Base-by-base conservation (phyloP, 2,329 filamentous ascomycete species). In the Verticillium klebahnii region DNA sequence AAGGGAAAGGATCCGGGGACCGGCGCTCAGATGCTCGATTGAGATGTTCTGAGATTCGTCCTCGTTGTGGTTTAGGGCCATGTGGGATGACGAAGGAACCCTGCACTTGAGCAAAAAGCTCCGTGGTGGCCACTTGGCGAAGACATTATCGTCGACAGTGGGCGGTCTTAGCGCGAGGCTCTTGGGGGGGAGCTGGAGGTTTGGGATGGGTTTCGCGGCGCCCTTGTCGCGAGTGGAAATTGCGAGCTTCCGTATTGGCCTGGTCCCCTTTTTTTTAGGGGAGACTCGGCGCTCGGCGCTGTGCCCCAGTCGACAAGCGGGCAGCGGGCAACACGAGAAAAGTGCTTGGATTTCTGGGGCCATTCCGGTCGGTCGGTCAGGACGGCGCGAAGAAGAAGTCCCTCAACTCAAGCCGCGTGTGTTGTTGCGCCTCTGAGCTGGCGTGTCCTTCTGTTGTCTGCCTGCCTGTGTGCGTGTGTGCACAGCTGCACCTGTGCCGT, bases 81-180 rank as follows among this genome's bases (percentile, higher is more conserved):
- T 29, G 57, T 36, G 15, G 57, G 31, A 58, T 50, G 57, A 58
- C 57, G 57, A 29, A 45, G 39, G 37, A 58, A 40, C 23, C 23
- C 57, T 50, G 37, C 23, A 29, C 40, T n/a, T 5, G 15, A 29
- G 36, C 23, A 17, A 50, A 58, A 58, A 50, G 57, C 57, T 58
- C 57, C 57, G 57, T 52, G 57, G 57, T 31, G 57, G 57, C 57
- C 37, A 40, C 57, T 58, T 58, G 57, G 57, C 57, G 29, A 40
- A 29, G 45, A 25, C 37, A 58, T 58, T 58, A 32, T 50, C 36
- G n/a, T 39, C 14, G 17, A 14, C 57, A 58, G 23, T 31, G 39
- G 37, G 57, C 57, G 45, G 57, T 32, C 45, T 45, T 58, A 45
- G 57, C 57, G 39, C 37, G 25, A 58, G 57, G 57, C 57, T 58